Evolutionary conservation across 23 red algal genomes (phyloP).

Genomic region (Gracilariopsis chorda): DNA sequence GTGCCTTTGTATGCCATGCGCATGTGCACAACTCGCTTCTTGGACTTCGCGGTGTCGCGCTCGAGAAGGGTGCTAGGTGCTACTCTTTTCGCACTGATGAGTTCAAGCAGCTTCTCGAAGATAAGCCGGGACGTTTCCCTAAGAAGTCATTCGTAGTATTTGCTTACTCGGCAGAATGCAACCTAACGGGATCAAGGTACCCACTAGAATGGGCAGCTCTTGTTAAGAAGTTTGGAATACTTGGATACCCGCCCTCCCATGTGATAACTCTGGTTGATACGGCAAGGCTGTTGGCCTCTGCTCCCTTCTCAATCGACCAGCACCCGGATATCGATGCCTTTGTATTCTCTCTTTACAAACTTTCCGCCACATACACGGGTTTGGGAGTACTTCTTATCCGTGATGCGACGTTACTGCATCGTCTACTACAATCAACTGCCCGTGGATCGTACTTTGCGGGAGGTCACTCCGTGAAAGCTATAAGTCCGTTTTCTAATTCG

Average conservation of each 20-base stretch:
- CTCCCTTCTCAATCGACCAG: constrained; percentile 1
- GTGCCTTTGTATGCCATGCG: constrained; percentile 23
- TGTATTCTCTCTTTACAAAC: constrained; percentile 64
- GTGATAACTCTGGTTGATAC: constrained; percentile 50
- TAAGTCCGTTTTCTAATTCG: not conserved
- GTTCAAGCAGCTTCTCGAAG: not conserved
- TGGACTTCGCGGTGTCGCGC: constrained; percentile 30
- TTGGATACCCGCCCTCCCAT: not conserved
- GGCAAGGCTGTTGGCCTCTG: constrained; percentile 17
- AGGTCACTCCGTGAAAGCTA: not conserved
- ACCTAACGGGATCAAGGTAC: constrained; percentile 56
- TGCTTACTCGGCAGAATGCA: constrained; percentile 55
- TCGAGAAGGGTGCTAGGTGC: constrained; percentile 5
- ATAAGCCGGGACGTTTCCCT: not conserved
- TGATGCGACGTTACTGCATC: constrained; percentile 1
- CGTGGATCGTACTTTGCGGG: constrained; percentile 37
- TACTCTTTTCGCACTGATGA: constrained; percentile 2
- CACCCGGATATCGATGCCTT: constrained; percentile 43
- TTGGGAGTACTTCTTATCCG: constrained; percentile 59
- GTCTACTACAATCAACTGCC: constrained; percentile 1
- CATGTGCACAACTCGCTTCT: constrained; percentile 44
- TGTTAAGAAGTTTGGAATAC: constrained; percentile 9
- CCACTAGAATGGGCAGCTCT: constrained; percentile 23
- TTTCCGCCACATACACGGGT: constrained; percentile 47
- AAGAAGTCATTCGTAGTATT: constrained; percentile 5